These are phyloP conservation scores for Cyberlindnera japonica DNA, from an alignment of 805 yeast species.

Conservation along the genomic window DNA sequence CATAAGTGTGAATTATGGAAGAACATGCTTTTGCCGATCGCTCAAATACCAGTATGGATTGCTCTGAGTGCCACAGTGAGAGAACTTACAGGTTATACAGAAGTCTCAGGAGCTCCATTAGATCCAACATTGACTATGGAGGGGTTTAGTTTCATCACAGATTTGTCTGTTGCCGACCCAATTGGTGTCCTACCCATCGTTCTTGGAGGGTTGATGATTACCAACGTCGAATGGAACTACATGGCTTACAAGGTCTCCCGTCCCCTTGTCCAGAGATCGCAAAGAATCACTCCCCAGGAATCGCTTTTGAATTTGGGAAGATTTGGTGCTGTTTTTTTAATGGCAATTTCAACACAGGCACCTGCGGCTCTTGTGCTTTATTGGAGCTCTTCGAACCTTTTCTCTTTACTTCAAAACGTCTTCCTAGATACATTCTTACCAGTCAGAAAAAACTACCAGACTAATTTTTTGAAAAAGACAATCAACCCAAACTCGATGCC, in stretches of 20 bases:
- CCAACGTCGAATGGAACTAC: slow-evolving; percentile 81
- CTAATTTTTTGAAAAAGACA: background rate
- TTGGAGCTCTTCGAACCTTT: slow-evolving; percentile 85
- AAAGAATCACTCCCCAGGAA: slow-evolving; percentile 57
- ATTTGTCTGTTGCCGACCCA: slow-evolving; percentile 60
- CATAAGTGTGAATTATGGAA: slow-evolving; percentile 79
- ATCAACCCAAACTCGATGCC: slow-evolving; percentile 9
- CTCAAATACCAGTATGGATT: slow-evolving; percentile 88
- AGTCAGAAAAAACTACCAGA: slow-evolving; percentile 10
- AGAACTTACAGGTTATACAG: slow-evolving; percentile 56
- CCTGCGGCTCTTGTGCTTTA: slow-evolving; percentile 80
- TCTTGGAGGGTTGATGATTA: slow-evolving; percentile 65
- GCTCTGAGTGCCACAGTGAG: slow-evolving; percentile 73
- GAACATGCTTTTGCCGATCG: slow-evolving; percentile 65
- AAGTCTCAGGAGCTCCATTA: slow-evolving; percentile 38
- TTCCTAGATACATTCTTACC: slow-evolving; percentile 49
- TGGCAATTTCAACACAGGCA: slow-evolving; percentile 82
- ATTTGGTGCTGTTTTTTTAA: slow-evolving; percentile 70
- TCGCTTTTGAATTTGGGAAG: slow-evolving; percentile 69
- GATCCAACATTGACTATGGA: slow-evolving; percentile 49
- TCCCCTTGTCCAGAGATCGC: slow-evolving; percentile 36
- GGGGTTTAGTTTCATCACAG: slow-evolving; percentile 59
- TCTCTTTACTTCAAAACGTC: slow-evolving; percentile 72
- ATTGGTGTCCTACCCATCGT: slow-evolving; percentile 62
- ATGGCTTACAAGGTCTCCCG: slow-evolving; percentile 48